Evolutionary conservation across 768 basidiomycete genomes (phyloP).

Genomic region (Mycena galopus): DNA sequence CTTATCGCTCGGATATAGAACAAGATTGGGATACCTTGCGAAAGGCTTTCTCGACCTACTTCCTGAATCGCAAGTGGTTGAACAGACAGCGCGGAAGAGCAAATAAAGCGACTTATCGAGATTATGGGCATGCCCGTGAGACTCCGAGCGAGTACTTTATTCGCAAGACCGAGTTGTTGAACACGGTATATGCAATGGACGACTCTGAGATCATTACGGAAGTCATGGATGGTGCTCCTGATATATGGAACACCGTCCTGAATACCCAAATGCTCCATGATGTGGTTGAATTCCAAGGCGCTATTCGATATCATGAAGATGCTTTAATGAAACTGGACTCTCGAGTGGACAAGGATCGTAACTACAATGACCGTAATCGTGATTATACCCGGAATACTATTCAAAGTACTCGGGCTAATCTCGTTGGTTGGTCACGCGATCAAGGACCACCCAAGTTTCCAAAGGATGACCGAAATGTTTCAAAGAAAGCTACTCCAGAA

Average conservation of each 20-base stretch:
- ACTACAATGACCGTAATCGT: neutral
- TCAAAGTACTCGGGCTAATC: slow-evolving; percentile 10
- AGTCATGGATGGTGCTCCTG: slow-evolving; percentile 50
- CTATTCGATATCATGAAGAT: slow-evolving; percentile 43
- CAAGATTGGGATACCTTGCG: slow-evolving; percentile 46
- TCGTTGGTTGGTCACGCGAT: slow-evolving; percentile 11
- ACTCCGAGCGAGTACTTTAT: slow-evolving; percentile 52
- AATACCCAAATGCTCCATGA: slow-evolving; percentile 39
- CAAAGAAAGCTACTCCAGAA: neutral
- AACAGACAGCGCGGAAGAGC: slow-evolving; percentile 47
- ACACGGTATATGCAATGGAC: slow-evolving; percentile 5
- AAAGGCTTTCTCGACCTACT: slow-evolving; percentile 43
- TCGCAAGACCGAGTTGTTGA: slow-evolving; percentile 43
- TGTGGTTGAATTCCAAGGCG: slow-evolving; percentile 38
- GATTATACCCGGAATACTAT: neutral
- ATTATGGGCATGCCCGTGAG: slow-evolving; percentile 41
- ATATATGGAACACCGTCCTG: slow-evolving; percentile 43
- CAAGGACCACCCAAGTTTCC: slow-evolving; percentile 6
- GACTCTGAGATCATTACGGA: slow-evolving; percentile 52
- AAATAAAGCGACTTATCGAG: slow-evolving; percentile 44
- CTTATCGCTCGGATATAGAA: slow-evolving; percentile 31
- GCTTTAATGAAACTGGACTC: slow-evolving; percentile 29
- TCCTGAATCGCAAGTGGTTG: slow-evolving; percentile 48
- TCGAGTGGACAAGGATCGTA: neutral
- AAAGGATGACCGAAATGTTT: slow-evolving; percentile 14